These are phyloP conservation scores for Penicillium diatomitis DNA, from an alignment of 495 filamentous ascomycete species.

Conservation along the genomic window DNA sequence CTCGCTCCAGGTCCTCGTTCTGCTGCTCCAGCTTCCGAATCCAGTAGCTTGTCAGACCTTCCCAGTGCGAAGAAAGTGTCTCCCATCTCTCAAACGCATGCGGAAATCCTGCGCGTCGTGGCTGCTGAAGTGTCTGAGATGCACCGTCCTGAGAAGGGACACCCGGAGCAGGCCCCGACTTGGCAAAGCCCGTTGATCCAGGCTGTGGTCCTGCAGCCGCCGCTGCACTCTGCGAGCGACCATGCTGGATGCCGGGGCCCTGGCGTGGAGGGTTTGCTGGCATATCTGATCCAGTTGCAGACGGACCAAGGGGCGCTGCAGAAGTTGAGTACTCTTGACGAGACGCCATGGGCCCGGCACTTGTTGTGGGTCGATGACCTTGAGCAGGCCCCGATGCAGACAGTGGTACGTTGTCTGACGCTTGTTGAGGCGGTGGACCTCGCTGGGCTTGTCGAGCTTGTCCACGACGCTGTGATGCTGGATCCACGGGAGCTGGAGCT, in stretches of 20 bases:
- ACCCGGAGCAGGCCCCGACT: conserved; percentile 20
- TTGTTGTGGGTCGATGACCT: conserved; percentile 3
- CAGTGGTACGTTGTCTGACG: conserved; percentile 9
- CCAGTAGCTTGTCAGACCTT: conserved; percentile 95
- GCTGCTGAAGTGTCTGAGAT: conserved; percentile 30
- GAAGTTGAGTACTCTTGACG: conserved; percentile 12
- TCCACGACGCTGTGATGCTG: conserved; percentile 33
- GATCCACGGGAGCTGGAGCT: conserved; percentile 52
- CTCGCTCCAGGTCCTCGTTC: conserved; percentile 68
- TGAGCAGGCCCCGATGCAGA: conserved; percentile 9
- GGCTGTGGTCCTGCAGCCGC: conserved; percentile 14
- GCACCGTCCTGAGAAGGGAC: conserved; percentile 16
- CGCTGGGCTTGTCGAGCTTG: conserved; percentile 17
- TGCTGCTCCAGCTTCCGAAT: conserved; percentile 86
- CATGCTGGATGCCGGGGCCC: conserved; percentile 13
- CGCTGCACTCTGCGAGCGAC: conserved; percentile 21
- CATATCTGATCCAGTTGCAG: neutral
- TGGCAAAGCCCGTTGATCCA: conserved; percentile 6
- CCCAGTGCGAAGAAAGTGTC: conserved; percentile 92
- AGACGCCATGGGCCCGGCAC: conserved; percentile 3
- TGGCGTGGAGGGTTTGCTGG: conserved; percentile 24
- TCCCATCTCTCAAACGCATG: conserved; percentile 99
- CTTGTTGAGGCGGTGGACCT: conserved; percentile 20
- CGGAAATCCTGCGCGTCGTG: conserved; percentile 55
- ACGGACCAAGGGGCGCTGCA: neutral